A percentile compares a stretch with the other conserved stretches of the same genome.
Evolutionary conservation across 1,284 basidiomycete genomes (phyloP).

Genomic region (Sanguinoderma infundibulare): DNA sequence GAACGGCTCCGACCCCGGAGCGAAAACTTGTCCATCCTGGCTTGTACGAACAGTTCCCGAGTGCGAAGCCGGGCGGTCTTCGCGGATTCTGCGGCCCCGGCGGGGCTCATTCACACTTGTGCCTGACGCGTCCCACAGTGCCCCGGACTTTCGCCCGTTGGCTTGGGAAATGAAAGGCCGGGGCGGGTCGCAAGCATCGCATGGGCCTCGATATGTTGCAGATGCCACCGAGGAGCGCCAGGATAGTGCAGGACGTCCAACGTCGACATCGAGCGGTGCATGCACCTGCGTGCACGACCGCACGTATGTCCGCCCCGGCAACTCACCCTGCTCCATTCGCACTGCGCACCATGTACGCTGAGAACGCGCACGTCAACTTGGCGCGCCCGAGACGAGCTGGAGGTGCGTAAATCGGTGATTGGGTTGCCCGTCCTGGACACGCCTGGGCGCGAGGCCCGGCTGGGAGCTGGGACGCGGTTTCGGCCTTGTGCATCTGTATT

Average conservation of each 20-base stretch:
- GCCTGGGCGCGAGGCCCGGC: background rate
- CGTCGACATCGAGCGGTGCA: background rate
- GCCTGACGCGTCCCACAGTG: slow-evolving; percentile 2
- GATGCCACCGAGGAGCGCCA: too few relatives aligned
- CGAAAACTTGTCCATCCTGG: background rate
- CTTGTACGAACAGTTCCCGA: background rate
- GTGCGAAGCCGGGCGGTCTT: slow-evolving; percentile 5
- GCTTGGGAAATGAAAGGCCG: background rate
- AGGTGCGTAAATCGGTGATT: background rate
- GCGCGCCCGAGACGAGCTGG: background rate
- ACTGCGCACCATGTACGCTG: background rate
- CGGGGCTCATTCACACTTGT: slow-evolving; percentile 12
- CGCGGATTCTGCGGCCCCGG: slow-evolving; percentile 24
- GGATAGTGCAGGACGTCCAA: too few relatives aligned
- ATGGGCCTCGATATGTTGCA: too few relatives aligned
- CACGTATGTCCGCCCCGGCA: background rate
- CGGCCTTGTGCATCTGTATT: background rate
- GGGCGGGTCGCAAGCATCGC: too few relatives aligned
- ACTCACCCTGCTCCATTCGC: background rate
- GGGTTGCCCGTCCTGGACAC: background rate
- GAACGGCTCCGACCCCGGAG: too few relatives aligned
- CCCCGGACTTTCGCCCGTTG: slow-evolving; percentile 12
- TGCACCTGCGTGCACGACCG: background rate
- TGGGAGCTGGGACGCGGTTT: background rate
- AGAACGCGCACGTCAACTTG: background rate